These are phyloP conservation scores for Globisporangium recalcitrans DNA, from an alignment of 352 stramenopile genomes.

Conservation along the genomic window DNA sequence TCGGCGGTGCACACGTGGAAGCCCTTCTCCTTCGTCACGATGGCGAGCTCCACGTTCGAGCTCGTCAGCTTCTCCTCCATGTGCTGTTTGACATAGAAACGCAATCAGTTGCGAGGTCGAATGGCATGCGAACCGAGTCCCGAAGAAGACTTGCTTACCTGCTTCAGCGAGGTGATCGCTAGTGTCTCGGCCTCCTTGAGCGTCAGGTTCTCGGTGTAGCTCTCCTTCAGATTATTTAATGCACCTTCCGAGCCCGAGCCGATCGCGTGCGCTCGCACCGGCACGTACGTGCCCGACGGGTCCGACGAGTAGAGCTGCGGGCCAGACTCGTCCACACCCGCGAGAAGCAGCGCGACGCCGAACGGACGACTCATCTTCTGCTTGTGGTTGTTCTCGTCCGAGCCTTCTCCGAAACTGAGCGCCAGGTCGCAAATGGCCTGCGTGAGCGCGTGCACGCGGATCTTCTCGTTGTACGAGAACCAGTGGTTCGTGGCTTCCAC, in stretches of 20 bases:
- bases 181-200: slow-evolving; percentile 96
- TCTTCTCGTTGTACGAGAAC: slow-evolving; percentile 98
- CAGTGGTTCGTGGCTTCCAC: slow-evolving; percentile 98
- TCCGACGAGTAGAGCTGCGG: slow-evolving; percentile 97
- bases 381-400: slow-evolving; percentile 93
- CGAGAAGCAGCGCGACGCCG: slow-evolving; percentile 97
- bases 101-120: not conserved
- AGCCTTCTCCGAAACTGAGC: slow-evolving; percentile 93
- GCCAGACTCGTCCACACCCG: slow-evolving; percentile 92
- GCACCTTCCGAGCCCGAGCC: slow-evolving; percentile 96
- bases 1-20: slow-evolving; percentile 94
- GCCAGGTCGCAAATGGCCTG: slow-evolving; percentile 98
- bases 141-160: slow-evolving; percentile 29
- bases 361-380: slow-evolving; percentile 98
- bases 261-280: slow-evolving; percentile 98
- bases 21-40: slow-evolving; percentile 92
- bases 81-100: slow-evolving; percentile 48
- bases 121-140: not conserved
- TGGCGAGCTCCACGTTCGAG: slow-evolving; percentile 97
- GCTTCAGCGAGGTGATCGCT: slow-evolving; percentile 95
- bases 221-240: slow-evolving; percentile 97
- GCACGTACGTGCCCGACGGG: slow-evolving; percentile 96
- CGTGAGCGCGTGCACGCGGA: slow-evolving; percentile 97
- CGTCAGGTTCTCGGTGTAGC: slow-evolving; percentile 95
- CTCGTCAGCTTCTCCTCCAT: slow-evolving; percentile 99